A percentile compares a stretch with the other conserved stretches of the same genome.
Evolutionary conservation across 352 stramenopile genomes (phyloP).

Genomic region (Pythium plurisporium): DNA sequence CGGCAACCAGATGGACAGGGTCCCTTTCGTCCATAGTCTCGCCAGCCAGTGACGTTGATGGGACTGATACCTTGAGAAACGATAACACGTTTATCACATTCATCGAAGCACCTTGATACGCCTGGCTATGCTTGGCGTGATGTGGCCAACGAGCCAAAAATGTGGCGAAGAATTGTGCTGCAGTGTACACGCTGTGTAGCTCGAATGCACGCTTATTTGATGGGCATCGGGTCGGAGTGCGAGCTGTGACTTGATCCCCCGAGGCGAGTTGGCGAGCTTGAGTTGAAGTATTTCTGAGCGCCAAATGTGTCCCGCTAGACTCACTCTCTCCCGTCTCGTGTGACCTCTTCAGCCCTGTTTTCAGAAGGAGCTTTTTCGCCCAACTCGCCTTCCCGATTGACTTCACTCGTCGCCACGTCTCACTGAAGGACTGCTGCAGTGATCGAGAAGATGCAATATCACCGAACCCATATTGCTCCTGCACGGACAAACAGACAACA

Average conservation of each 20-base stretch:
- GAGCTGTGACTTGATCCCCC: not conserved
- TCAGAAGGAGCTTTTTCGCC: conserved; percentile 55
- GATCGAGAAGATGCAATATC: conserved; percentile 55
- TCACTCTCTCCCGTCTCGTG: conserved; percentile 7
- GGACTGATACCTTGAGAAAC: conserved; percentile 41
- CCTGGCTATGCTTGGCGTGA: conserved; percentile 26
- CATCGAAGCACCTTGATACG: conserved; percentile 29
- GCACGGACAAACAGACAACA: not conserved
- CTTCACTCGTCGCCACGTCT: conserved; percentile 59
- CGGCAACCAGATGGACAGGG: conserved; percentile 36
- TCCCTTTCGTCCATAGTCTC: not conserved
- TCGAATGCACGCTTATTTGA: conserved; percentile 32
- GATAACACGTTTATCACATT: conserved; percentile 55
- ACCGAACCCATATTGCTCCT: conserved; percentile 78
- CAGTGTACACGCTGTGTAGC: conserved; percentile 37
- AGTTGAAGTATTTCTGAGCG: conserved; percentile 34
- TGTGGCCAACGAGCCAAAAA: conserved; percentile 61
- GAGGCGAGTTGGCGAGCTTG: conserved; percentile 36
- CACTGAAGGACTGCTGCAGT: conserved; percentile 41
- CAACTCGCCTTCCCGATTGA: conserved; percentile 47
- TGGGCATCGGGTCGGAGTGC: not conserved
- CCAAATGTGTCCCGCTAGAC: not conserved
- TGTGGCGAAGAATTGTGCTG: conserved; percentile 36
- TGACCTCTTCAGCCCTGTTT: conserved; percentile 31
- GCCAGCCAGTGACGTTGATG: not conserved